Evolutionary conservation across 495 filamentous ascomycete genomes (phyloP).

Genomic region (Lepraria neglecta): DNA sequence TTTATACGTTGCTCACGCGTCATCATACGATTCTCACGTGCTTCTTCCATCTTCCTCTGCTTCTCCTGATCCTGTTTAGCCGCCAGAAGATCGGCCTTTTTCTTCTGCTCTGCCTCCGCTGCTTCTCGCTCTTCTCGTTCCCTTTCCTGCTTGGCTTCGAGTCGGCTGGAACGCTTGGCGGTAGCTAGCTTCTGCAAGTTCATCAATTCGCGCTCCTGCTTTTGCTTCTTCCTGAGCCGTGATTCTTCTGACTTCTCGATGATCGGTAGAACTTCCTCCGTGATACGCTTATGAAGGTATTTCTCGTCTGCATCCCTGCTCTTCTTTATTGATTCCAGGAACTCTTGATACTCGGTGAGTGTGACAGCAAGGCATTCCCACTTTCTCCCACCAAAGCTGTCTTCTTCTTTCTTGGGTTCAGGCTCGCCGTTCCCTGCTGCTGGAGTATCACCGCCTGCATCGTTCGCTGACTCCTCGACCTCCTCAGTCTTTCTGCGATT

Average conservation of each 20-base stretch:
- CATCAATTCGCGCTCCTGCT: slow-evolving; percentile 71
- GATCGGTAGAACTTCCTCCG: slow-evolving; percentile 71
- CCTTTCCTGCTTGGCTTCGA: slow-evolving; percentile 73
- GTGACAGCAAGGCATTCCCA: slow-evolving; percentile 91
- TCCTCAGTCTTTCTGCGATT: slow-evolving; percentile 64
- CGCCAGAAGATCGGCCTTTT: slow-evolving; percentile 55
- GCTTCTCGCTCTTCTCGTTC: slow-evolving; percentile 67
- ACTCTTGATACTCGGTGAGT: slow-evolving; percentile 64
- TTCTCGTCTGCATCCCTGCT: slow-evolving; percentile 79
- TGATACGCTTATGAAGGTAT: slow-evolving; percentile 58
- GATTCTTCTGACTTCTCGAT: slow-evolving; percentile 77
- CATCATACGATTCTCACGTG: slow-evolving; percentile 72
- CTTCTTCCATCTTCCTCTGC: slow-evolving; percentile 63
- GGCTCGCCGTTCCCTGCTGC: slow-evolving; percentile 39
- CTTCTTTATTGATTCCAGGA: slow-evolving; percentile 63
- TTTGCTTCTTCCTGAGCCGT: slow-evolving; percentile 58
- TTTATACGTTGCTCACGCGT: slow-evolving; percentile 77
- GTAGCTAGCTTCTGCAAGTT: slow-evolving; percentile 79
- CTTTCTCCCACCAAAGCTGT: slow-evolving; percentile 62
- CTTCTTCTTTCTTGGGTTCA: slow-evolving; percentile 37
- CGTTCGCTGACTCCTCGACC: slow-evolving; percentile 50
- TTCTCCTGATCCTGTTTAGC: slow-evolving; percentile 63
- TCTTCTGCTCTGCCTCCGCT: slow-evolving; percentile 65
- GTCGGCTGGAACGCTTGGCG: slow-evolving; percentile 84
- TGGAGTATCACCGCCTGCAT: slow-evolving; percentile 36